A percentile compares a stretch with the other conserved stretches of the same genome.
These are phyloP conservation scores for Tuber umbilicatum DNA, from an alignment of 495 filamentous ascomycete genomes.

Conservation along the genomic window DNA sequence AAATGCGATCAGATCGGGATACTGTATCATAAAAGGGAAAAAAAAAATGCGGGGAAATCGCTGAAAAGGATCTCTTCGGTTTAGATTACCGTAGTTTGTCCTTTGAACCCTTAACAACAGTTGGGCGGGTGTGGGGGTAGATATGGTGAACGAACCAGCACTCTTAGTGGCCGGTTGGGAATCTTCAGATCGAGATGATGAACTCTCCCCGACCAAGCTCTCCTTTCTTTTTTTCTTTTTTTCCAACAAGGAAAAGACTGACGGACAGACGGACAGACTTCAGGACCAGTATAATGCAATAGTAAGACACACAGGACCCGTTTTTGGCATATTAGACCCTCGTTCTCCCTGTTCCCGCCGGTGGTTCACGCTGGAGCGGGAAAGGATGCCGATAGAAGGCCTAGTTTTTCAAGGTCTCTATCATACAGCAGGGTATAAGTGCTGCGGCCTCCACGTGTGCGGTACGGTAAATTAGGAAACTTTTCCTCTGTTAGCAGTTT, in stretches of 20 bases:
- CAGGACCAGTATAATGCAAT: not conserved
- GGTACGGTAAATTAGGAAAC: not conserved
- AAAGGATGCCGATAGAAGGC: not conserved
- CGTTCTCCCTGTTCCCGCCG: not conserved
- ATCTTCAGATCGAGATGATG: not conserved
- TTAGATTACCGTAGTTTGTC: not conserved
- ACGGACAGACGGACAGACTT: not conserved
- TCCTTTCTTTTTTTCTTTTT: not conserved
- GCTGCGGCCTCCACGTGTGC: not conserved
- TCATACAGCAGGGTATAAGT: not conserved
- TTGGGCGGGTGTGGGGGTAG: not conserved
- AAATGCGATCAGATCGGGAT: slow-evolving; percentile 1
- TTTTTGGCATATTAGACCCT: not conserved
- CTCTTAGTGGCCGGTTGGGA: not conserved
- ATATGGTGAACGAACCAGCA: not conserved
- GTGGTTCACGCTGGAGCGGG: not conserved
- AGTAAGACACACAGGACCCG: not conserved
- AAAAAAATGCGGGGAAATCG: not conserved
- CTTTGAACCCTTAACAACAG: not conserved
- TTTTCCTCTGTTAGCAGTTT: not conserved
- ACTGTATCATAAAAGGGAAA: not conserved
- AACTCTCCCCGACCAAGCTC: not conserved
- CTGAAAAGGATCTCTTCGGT: not conserved
- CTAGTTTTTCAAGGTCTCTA: not conserved
- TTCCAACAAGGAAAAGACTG: not conserved